Conservation (phyloP, 345 rosid species). For the Eucalyptus brandiana region DNA sequence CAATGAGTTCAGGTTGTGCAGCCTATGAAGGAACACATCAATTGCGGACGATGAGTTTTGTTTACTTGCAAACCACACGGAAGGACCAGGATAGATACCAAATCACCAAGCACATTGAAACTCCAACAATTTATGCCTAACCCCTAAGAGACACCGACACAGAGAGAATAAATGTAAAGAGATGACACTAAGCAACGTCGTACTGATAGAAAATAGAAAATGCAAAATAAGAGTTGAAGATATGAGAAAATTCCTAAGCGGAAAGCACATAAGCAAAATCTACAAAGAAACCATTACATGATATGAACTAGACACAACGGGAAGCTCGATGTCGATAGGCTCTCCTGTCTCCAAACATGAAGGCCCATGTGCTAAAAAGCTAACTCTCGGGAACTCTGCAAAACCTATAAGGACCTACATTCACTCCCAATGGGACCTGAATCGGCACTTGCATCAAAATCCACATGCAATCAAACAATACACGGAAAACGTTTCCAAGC, state of each 20-base stretch:
- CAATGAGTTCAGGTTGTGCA: constrained; percentile 79
- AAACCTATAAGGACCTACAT: constrained; percentile 76
- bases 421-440: constrained; percentile 89
- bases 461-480: background rate
- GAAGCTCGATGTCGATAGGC: constrained; percentile 86
- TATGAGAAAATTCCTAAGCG: background rate
- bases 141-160: background rate
- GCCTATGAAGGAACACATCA: constrained; percentile 23
- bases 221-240: background rate
- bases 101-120: background rate
- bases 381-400: constrained; percentile 50
- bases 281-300: constrained; percentile 30
- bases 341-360: constrained; percentile 80
- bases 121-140: background rate
- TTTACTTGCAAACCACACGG: background rate
- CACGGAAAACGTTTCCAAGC: background rate
- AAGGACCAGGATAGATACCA: background rate
- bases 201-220: background rate
- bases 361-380: constrained; percentile 79
- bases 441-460: constrained; percentile 62
- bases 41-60: background rate
- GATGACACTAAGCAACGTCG: background rate
- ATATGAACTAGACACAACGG: constrained; percentile 53
- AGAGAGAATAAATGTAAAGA: background rate
- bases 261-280: background rate